These are phyloP conservation scores for Phalaenopsis hybrid DNA, from an alignment of 116 monocot species.

Conservation along the genomic window DNA sequence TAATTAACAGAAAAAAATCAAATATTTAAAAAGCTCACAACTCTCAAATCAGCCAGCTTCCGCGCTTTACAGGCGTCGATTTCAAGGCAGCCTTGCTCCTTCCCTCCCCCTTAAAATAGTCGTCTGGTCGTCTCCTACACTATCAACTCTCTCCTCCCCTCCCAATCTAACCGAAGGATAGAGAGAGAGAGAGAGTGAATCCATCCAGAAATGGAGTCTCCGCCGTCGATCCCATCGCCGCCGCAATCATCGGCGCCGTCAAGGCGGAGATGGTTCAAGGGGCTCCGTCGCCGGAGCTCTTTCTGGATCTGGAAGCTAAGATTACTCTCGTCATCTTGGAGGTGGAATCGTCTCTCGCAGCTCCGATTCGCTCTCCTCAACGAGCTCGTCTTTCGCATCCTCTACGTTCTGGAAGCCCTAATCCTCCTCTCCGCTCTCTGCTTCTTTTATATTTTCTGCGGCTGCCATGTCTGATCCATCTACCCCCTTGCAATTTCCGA, in stretches of 20 bases:
- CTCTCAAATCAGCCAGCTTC: too few relatives aligned
- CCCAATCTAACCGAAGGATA: background rate
- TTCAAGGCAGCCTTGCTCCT: background rate
- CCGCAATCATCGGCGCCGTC: background rate
- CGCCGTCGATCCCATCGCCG: background rate
- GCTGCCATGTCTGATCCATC: constrained; percentile 6
- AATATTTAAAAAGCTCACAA: too few relatives aligned
- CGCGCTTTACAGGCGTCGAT: too few relatives aligned
- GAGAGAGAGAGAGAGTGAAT: background rate
- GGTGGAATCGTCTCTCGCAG: background rate
- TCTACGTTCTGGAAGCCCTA: constrained; percentile 11
- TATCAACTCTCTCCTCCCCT: background rate
- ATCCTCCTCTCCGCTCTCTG: constrained; percentile 4
- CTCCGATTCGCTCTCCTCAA: background rate
- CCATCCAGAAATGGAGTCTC: background rate
- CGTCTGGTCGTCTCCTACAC: background rate
- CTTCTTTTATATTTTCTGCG: constrained; percentile 9
- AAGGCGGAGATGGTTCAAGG: constrained; percentile 1
- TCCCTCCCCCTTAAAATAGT: background rate
- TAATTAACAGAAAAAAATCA: too few relatives aligned
- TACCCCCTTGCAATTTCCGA: background rate
- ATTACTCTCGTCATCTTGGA: background rate
- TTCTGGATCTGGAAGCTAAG: background rate
- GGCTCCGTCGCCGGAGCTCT: background rate
- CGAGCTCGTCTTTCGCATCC: constrained; percentile 10